A percentile compares a stretch with the other conserved stretches of the same genome.
Evolutionary conservation across 2,329 filamentous ascomycete genomes (phyloP).

Genomic region (Exophiala alcalophila): DNA sequence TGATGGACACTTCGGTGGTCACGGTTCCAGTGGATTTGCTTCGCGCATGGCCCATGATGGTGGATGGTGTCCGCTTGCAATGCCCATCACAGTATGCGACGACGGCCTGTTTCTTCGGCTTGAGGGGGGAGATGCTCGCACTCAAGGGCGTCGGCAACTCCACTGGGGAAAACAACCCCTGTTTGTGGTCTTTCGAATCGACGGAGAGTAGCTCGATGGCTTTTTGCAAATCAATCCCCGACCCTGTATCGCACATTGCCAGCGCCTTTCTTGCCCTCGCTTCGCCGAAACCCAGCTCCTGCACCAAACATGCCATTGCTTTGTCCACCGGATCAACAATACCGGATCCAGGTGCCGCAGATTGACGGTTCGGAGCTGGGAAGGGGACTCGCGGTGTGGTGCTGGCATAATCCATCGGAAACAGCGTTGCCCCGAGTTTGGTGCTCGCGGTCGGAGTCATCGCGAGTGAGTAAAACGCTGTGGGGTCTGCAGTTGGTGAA

Average conservation of each 20-base stretch:
- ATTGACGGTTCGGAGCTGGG: constrained; percentile 11
- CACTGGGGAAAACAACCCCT: constrained; percentile 24
- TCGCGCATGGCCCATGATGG: constrained; percentile 12
- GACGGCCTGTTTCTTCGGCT: constrained; percentile 12
- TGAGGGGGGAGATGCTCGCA: constrained; percentile 5
- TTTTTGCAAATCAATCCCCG: constrained; percentile 56
- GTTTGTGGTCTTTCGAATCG: constrained; percentile 40
- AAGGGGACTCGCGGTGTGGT: constrained; percentile 22
- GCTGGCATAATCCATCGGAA: constrained; percentile 27
- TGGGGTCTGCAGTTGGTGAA: constrained; percentile 26
- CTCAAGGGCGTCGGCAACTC: constrained; percentile 26
- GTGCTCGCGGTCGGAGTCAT: constrained; percentile 27
- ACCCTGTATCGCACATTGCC: constrained; percentile 58
- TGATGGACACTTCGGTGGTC: constrained; percentile 17
- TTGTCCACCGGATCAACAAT: constrained; percentile 55
- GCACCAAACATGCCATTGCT: constrained; percentile 55
- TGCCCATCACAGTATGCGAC: constrained; percentile 25
- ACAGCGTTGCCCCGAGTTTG: constrained; percentile 28
- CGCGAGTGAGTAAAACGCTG: constrained; percentile 25
- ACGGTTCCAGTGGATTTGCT: constrained; percentile 17
- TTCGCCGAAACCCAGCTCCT: constrained; percentile 57
- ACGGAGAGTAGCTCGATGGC: constrained; percentile 53
- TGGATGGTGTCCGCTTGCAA: constrained; percentile 19
- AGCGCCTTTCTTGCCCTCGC: constrained; percentile 57
- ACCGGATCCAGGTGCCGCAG: constrained; percentile 19